Evolutionary conservation across 2,329 filamentous ascomycete species (phyloP), one percentile per base, ranked within the genome.

Genomic region (Macrophomina tecta): DNA sequence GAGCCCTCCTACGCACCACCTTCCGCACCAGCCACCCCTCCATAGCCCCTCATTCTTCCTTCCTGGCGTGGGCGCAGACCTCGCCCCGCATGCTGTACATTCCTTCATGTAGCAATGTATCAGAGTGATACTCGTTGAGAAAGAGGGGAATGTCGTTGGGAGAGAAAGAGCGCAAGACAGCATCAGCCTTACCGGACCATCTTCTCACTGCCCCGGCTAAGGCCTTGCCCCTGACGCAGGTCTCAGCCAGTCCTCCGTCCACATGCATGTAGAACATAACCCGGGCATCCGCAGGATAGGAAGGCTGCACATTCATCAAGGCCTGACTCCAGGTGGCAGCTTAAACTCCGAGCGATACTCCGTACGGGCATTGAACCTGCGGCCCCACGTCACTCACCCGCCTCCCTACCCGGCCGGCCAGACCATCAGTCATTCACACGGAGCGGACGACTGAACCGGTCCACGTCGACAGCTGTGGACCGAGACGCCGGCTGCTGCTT

Each of bases 401-500:
- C 30, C 32, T 45, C 42, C 32, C 45, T 30, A 23, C 32, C 42
- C 18, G 40, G 4, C 53, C 53, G 42, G 42, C 42, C 30, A 38
- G 42, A 32, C 42, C 42, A 30, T 38, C 45, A 32, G 38, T 28
- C 58, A 49, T 48, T 62, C 28, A 42, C 58, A n/a, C 49, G 23
- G 45, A 40, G 40, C 32, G 14, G 23, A 61, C 30, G 16, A 16
- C n/a, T 23, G 56, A 28, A 6, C 42, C 42, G 7, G n/a, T 28
- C 58, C 45, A 14, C 42, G 32, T 6, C 32, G 30, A 28, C 45
- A 28, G 32, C 45, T 16, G 34, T 9, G 11, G 23, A 30, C 58
- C 23, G 58, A 30, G n/a, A 28, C 28, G 28, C n/a, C 58, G 58
- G 58, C 36, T 49, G n/a, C 58, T 62, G 42, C 32, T 18, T 49